Percentiles rank a stretch among this genome's conserved stretches.
Evolutionary conservation across 306 rosid species (phyloP).

Genomic region (Prunus padus): DNA sequence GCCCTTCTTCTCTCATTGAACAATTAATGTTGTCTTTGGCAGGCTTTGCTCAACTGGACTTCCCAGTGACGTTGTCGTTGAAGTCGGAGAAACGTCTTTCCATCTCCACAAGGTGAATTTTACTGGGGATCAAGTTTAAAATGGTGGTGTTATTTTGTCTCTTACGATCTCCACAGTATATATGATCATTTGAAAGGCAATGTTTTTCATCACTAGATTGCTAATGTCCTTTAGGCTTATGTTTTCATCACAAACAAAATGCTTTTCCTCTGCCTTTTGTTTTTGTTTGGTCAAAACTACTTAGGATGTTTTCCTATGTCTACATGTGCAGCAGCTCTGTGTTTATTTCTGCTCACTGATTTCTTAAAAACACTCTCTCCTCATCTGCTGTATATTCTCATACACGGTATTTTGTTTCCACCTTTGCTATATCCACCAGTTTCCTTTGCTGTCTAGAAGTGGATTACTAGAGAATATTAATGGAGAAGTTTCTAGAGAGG

Average conservation of each 20-base stretch:
- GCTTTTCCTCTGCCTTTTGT: background rate
- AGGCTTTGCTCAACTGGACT: constrained; percentile 92
- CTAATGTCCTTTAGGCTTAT: too few species aligned
- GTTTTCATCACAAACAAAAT: background rate
- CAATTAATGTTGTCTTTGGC: constrained; percentile 14
- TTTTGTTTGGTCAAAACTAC: background rate
- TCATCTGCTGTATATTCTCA: background rate
- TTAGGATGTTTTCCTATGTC: background rate
- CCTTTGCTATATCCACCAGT: constrained; percentile 41
- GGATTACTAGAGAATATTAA: constrained; percentile 57
- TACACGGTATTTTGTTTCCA: constrained; percentile 2
- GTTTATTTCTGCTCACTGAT: background rate
- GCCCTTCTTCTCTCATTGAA: constrained; percentile 11
- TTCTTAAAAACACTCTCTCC: background rate
- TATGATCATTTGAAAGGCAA: background rate
- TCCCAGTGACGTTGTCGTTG: constrained; percentile 70
- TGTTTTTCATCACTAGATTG: too few species aligned
- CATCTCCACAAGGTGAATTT: constrained; percentile 84
- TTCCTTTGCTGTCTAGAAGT: constrained; percentile 84
- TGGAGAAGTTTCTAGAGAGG: constrained; percentile 43
- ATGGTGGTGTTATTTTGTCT: background rate
- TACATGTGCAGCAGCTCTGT: constrained; percentile 1
- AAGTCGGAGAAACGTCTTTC: constrained; percentile 70
- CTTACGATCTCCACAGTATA: background rate
- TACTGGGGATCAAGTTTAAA: constrained; percentile 15